Percentiles rank a stretch among this genome's conserved stretches.
Conservation (phyloP, 805 yeast species). For the Kuraishia cidri region DNA sequence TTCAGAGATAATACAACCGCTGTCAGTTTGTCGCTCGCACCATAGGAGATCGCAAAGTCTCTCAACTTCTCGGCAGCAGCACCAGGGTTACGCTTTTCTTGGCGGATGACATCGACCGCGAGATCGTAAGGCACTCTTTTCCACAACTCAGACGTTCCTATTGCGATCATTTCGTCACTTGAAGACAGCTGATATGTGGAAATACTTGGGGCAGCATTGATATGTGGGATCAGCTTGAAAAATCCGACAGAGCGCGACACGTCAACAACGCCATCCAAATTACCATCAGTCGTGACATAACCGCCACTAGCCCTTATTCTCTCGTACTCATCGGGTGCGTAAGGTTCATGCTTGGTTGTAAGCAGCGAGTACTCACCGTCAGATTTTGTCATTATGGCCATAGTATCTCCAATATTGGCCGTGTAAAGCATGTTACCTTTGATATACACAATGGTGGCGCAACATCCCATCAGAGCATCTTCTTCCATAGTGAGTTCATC, state of each 20-base stretch:
- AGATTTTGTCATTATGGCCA: conserved; percentile 67
- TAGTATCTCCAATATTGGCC: conserved; percentile 89
- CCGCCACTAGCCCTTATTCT: conserved; percentile 91
- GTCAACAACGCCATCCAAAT: conserved; percentile 72
- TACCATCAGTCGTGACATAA: conserved; percentile 75
- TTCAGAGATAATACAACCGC: conserved; percentile 73
- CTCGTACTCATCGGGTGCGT: conserved; percentile 68
- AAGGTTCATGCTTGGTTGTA: conserved; percentile 79
- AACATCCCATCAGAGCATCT: conserved; percentile 76
- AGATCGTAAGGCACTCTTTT: conserved; percentile 72
- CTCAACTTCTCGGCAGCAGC: conserved; percentile 87
- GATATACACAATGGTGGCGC: conserved; percentile 75
- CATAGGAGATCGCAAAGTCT: conserved; percentile 91
- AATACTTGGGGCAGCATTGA: conserved; percentile 82
- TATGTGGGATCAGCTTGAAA: conserved; percentile 76
- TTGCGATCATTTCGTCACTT: conserved; percentile 75
- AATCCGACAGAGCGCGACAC: conserved; percentile 92
- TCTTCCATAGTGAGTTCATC: conserved; percentile 48
- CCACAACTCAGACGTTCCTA: conserved; percentile 85
- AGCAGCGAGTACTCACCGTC: conserved; percentile 75
- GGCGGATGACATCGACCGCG: conserved; percentile 86
- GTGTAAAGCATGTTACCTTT: conserved; percentile 62
- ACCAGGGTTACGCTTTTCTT: conserved; percentile 76
- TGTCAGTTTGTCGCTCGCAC: conserved; percentile 69
- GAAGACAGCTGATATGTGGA: conserved; percentile 49